phyloP scores from a whole-genome alignment of 2,329 filamentous ascomycete species.

The Canariomyces notabilis region DNA sequence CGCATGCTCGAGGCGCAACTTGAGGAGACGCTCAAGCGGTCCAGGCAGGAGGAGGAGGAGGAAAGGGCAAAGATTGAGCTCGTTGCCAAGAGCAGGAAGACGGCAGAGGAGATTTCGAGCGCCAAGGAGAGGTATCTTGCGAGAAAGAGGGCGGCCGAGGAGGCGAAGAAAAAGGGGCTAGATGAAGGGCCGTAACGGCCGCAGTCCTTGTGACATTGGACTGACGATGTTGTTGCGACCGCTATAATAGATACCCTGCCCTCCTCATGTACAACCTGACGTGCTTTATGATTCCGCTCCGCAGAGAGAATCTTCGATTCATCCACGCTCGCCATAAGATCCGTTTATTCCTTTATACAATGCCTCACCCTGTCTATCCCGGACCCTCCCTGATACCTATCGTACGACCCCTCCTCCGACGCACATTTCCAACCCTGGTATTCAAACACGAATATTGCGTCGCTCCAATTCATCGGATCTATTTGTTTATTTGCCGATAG shows the following conservation, averaged over 20 bases:
- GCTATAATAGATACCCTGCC: background rate
- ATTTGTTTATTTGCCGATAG: constrained; percentile 7
- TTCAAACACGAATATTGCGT: too few relatives aligned
- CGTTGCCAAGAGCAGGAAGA: constrained; percentile 72
- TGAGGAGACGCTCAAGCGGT: constrained; percentile 65
- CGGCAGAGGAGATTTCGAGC: constrained; percentile 67
- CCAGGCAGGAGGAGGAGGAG: constrained; percentile 64
- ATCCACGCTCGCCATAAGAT: background rate
- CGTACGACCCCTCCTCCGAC: background rate
- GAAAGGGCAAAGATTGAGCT: constrained; percentile 57
- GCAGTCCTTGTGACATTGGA: background rate
- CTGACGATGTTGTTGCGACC: background rate
- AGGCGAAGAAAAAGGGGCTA: constrained; percentile 52
- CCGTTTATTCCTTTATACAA: background rate
- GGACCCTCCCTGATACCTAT: background rate
- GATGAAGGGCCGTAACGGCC: constrained; percentile 22
- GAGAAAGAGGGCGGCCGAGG: constrained; percentile 68
- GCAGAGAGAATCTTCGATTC: background rate
- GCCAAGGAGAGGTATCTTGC: constrained; percentile 77
- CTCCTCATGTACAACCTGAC: background rate
- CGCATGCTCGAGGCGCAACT: constrained; percentile 76
- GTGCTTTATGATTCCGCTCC: background rate
- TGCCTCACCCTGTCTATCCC: background rate
- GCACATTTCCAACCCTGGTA: background rate
- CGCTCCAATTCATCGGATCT: too few relatives aligned